These are phyloP conservation scores for Macrocystidia cucumis DNA, from an alignment of 1,284 basidiomycete genomes.

Conservation along the genomic window DNA sequence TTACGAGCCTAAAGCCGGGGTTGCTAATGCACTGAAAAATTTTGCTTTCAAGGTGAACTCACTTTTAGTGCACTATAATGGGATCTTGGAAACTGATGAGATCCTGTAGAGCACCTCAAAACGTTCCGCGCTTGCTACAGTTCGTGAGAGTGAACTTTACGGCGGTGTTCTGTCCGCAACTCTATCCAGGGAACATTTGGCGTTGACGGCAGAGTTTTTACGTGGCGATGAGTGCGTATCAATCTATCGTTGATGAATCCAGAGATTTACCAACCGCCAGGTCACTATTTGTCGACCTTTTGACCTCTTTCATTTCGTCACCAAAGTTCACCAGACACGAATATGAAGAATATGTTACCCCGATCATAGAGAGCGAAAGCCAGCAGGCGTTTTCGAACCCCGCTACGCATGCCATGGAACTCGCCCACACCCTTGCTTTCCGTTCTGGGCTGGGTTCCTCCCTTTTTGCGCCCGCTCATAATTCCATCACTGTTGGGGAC, in stretches of 20 bases:
- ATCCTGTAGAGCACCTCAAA: slow-evolving; percentile 63
- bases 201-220: slow-evolving; percentile 92
- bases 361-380: slow-evolving; percentile 67
- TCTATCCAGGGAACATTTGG: slow-evolving; percentile 86
- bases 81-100: slow-evolving; percentile 1
- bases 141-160: slow-evolving; percentile 91
- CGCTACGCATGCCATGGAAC: slow-evolving; percentile 64
- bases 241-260: slow-evolving; percentile 2
- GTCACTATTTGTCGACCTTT: slow-evolving; percentile 79
- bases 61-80: not conserved
- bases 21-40: slow-evolving; percentile 91
- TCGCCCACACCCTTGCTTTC: slow-evolving; percentile 87
- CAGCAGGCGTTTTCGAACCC: slow-evolving; percentile 57
- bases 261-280: slow-evolving; percentile 31
- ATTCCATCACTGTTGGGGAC: slow-evolving; percentile 55
- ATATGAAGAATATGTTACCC: slow-evolving; percentile 79
- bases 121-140: slow-evolving; percentile 85
- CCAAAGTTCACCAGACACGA: slow-evolving; percentile 84
- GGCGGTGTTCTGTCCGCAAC: slow-evolving; percentile 89
- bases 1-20: slow-evolving; percentile 80
- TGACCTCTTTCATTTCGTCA: slow-evolving; percentile 78
- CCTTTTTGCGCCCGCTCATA: slow-evolving; percentile 73
- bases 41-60: slow-evolving; percentile 88
- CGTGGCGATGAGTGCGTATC: slow-evolving; percentile 92
- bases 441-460: slow-evolving; percentile 85